A percentile compares a stretch with the other conserved stretches of the same genome.
These are phyloP conservation scores for Bromus sterilis DNA, from an alignment of 176 grass and related monocot species.

Conservation along the genomic window DNA sequence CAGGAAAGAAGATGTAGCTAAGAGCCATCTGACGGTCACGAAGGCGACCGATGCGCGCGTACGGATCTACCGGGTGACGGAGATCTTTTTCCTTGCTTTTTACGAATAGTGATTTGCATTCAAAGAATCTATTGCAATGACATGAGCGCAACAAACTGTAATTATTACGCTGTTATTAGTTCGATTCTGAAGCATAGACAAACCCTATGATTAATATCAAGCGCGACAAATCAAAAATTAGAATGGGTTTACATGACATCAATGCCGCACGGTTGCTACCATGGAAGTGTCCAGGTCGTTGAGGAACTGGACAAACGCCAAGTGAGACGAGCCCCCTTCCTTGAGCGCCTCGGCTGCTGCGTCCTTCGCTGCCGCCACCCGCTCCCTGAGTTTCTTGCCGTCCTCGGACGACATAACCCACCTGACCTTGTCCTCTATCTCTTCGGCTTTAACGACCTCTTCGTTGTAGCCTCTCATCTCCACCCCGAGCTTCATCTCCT, in stretches of 20 bases:
- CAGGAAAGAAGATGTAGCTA: no score
- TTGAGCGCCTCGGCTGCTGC: not conserved
- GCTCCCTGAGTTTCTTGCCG: not conserved
- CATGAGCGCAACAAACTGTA: no score
- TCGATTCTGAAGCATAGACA: no score
- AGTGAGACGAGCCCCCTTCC: constrained; percentile 23
- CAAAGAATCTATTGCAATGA: no score
- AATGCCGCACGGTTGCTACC: not conserved
- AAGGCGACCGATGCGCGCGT: no score
- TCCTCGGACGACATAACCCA: constrained; percentile 31
- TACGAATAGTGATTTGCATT: no score
- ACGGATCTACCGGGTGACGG: no score
- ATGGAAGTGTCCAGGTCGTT: not conserved
- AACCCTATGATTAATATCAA: no score
- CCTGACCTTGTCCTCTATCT: constrained; percentile 40
- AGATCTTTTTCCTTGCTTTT: no score
- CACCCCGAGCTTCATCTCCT: constrained; percentile 29
- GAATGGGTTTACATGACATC: not conserved
- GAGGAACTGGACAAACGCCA: constrained; percentile 14
- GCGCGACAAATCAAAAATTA: not conserved
- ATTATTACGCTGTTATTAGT: no score
- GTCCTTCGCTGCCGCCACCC: not conserved
- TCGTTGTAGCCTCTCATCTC: constrained; percentile 30
- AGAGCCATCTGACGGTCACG: no score
- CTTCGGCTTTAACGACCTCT: constrained; percentile 19